A percentile compares a stretch with the other conserved stretches of the same genome.
Conservation (phyloP, 2,329 filamentous ascomycete genomes). For the Claviceps sp. region DNA sequence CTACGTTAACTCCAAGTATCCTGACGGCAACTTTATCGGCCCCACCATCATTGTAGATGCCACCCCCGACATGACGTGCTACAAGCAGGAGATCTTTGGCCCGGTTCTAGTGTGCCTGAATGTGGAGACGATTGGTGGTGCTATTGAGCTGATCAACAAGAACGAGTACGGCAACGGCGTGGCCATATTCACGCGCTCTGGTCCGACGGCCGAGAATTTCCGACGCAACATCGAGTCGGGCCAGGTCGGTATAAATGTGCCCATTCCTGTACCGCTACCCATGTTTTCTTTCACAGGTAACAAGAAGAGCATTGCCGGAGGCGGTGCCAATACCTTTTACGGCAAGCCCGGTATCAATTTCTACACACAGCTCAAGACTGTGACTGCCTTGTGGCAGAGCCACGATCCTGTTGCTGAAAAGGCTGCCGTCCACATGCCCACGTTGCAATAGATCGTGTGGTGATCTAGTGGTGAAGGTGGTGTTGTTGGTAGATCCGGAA, state of each 20-base stretch:
- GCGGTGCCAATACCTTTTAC: slow-evolving; percentile 89
- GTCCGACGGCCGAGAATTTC: slow-evolving; percentile 65
- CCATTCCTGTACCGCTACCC: slow-evolving; percentile 58
- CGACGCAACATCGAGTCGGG: slow-evolving; percentile 71
- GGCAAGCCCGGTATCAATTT: slow-evolving; percentile 86
- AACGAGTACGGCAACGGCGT: slow-evolving; percentile 83
- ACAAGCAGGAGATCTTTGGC: slow-evolving; percentile 75
- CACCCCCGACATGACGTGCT: slow-evolving; percentile 69
- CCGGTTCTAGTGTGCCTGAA: slow-evolving; percentile 74
- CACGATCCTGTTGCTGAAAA: slow-evolving; percentile 76
- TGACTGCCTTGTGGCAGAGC: slow-evolving; percentile 79
- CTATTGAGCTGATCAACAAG: slow-evolving; percentile 67
- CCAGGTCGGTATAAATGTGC: slow-evolving; percentile 77
- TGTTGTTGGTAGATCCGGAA: no score
- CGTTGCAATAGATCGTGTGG: slow-evolving; percentile 19
- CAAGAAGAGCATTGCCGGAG: slow-evolving; percentile 86
- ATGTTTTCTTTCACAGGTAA: slow-evolving; percentile 64
- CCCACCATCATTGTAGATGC: slow-evolving; percentile 77
- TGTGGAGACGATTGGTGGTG: slow-evolving; percentile 64
- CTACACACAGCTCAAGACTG: slow-evolving; percentile 96
- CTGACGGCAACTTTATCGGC: slow-evolving; percentile 73
- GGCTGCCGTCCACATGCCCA: slow-evolving; percentile 81
- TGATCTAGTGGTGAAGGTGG: no score
- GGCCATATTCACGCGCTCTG: slow-evolving; percentile 71
- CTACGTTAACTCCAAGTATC: slow-evolving; percentile 63